Evolutionary conservation across 2,329 filamentous ascomycete genomes (phyloP), one percentile per base, ranked within the genome.

Genomic region (Pyrenochaeta sp.): DNA sequence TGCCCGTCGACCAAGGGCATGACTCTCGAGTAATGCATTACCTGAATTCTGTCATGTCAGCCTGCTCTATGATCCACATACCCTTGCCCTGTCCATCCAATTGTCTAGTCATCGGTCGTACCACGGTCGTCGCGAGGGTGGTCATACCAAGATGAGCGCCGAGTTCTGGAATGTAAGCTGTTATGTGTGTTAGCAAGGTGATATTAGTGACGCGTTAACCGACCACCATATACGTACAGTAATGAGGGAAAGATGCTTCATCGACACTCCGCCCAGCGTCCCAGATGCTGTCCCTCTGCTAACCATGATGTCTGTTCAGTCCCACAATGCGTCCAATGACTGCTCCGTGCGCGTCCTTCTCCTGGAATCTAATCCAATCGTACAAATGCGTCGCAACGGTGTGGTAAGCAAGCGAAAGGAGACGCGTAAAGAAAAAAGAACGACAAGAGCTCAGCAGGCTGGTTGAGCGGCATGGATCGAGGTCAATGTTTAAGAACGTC

Each of bases 11-110:
- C 83, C 9, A 89, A 85, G n/a, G 93, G 91, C 93, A 97, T 97
- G 59, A 96, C 88, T 65, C 93, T 88, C 30, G 93, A 97, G 78
- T 98, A 97, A 81, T 97, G 94, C 85, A 97, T 91, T 54, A 97
- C 85, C 91, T 94, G 55, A 34, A 72, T 28, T 37, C 62, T 19
- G 19, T 19, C 19, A 46, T 25, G 56, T 66, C 53, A 64, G 58
- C 52, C 53, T 47, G 36, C 24, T 34, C 25, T 40, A 40, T n/a
- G 25, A 15, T 15, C 32, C 24, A 19, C 30, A 10, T 27, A 24
- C 37, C 6, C 37, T 43, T 47, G 27, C 27, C 12, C 28, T 19
- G 36, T 39, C 3, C 30, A 32, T 50, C n/a, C 28, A 13, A n/a
- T 37, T 19, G 28, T 1, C 13, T 8, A 32, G 28, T 24, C 46